Evolutionary conservation across 2,329 filamentous ascomycete species (phyloP), one percentile per base, ranked within the genome.

Genomic region (Epicoccum sorghinum): DNA sequence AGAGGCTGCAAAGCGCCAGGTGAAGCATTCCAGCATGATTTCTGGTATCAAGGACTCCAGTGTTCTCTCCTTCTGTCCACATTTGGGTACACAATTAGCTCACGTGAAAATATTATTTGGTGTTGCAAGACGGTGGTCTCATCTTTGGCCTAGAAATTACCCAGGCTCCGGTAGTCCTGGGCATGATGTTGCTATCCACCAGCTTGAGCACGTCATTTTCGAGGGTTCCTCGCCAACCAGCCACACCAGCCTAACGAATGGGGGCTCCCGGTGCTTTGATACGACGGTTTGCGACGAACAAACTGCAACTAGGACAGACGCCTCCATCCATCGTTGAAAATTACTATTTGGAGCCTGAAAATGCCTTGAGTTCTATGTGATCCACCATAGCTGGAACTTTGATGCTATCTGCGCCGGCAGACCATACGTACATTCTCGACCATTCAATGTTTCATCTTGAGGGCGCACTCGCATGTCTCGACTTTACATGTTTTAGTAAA

Each of bases 121-220:
- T 49, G 32, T 52, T 43, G 47, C 37, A 49, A 14, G 30, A 37
- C 7, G 33, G 30, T 45, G 30, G 33, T 25, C 32, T 27, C 29
- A 36, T 27, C 33, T 43, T 53, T 52, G 35, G 57, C 53, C 39
- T 36, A 50, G 42, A 23, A 35, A 41, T 37, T 59, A 60, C 57
- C 57, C 50, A 60, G 57, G 45, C 39, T 10, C 44, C 25, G 52
- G 39, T 40, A 18, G 9, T 43, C 7, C 50, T 59, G 43, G 53
- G 57, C 57, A 41, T 47, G 53, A 57, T 57, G 53, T 59, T 54
- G 57, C 52, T 52, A 57, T 59, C 50, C 38, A 24, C 37, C 37
- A 27, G 47, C 44, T 36, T 35, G 44, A 59, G 53, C 57, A 59
- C 57, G 57, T 59, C 57, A 59, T 59, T 50, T 44, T 38, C 24